Evolutionary conservation across 176 grass and related monocot species (phyloP).

Genomic region (Musa itinerans): DNA sequence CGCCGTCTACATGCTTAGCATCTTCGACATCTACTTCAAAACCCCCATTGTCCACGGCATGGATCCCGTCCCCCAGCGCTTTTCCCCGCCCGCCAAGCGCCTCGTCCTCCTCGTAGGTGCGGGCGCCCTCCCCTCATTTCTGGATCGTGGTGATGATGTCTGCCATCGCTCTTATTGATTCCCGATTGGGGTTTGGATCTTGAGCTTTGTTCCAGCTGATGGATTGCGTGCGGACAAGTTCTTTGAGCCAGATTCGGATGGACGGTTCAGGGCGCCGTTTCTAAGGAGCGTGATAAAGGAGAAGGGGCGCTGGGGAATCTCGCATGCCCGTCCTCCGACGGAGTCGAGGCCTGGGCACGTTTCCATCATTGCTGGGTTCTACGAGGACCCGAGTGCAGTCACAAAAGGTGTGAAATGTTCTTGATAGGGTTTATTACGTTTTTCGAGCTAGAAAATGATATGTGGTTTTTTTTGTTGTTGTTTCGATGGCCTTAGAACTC

Average conservation of each 20-base stretch:
- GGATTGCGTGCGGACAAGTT: conserved; percentile 95
- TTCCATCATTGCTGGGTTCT: conserved; percentile 84
- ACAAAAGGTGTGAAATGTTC: conserved; percentile 52
- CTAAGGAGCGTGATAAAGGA: conserved; percentile 67
- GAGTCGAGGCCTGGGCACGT: conserved; percentile 85
- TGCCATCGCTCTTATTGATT: conserved; percentile 2
- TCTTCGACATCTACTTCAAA: conserved; percentile 99
- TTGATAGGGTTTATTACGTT: background rate
- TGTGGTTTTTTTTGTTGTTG: background rate
- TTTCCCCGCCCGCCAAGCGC: conserved; percentile 65
- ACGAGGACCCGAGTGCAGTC: conserved; percentile 73
- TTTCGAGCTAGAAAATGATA: too few species aligned
- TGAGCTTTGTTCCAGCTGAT: conserved; percentile 36
- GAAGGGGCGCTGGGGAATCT: conserved; percentile 79
- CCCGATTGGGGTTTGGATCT: conserved; percentile 9
- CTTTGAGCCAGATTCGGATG: conserved; percentile 63
- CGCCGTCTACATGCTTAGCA: conserved; percentile 97
- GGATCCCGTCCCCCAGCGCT: conserved; percentile 54
- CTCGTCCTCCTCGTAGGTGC: conserved; percentile 82
- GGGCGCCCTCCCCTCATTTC: background rate
- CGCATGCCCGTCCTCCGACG: conserved; percentile 84
- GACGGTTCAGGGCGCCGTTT: conserved; percentile 73
- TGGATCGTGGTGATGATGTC: background rate
- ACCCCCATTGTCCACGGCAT: conserved; percentile 90
- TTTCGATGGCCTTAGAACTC: background rate